Conservation (phyloP, 805 yeast species). For the Gaillardinia entomophila region DNA sequence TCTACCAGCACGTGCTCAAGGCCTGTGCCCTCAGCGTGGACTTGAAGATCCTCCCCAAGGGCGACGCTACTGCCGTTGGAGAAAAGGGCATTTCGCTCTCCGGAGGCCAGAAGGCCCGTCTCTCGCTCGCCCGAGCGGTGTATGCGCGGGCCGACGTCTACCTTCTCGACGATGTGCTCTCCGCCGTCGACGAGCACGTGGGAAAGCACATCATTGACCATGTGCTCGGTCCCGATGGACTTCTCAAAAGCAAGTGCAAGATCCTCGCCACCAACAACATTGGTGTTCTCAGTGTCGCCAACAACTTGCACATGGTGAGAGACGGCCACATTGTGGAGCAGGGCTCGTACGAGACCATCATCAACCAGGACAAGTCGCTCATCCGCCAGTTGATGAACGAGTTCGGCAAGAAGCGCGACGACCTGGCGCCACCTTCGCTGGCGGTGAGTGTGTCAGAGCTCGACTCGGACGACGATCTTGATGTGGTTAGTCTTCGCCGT, state of each 20-base stretch:
- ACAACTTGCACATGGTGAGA: slow-evolving; percentile 60
- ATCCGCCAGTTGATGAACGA: slow-evolving; percentile 53
- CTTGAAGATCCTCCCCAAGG: slow-evolving; percentile 74
- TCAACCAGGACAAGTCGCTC: slow-evolving; percentile 39
- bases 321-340: slow-evolving; percentile 66
- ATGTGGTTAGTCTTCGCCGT: slow-evolving; percentile 43
- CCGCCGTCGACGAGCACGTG: slow-evolving; percentile 98
- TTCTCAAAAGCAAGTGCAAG: slow-evolving; percentile 67
- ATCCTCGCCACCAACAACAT: slow-evolving; percentile 84
- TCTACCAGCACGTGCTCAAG: slow-evolving; percentile 71
- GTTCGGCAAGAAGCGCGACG: slow-evolving; percentile 47
- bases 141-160: slow-evolving; percentile 91
- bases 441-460: not conserved
- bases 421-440: slow-evolving; percentile 3
- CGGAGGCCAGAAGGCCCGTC: slow-evolving; percentile 97
- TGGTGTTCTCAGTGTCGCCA: slow-evolving; percentile 72
- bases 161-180: slow-evolving; percentile 83
- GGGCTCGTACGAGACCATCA: slow-evolving; percentile 53
- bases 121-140: slow-evolving; percentile 92
- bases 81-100: slow-evolving; percentile 95
- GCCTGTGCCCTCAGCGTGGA: slow-evolving; percentile 88
- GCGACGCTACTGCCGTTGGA: slow-evolving; percentile 90
- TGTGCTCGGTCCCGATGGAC: slow-evolving; percentile 77
- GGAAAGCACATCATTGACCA: slow-evolving; percentile 78
- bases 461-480: slow-evolving; percentile 26